Evolutionary conservation across 1,284 basidiomycete genomes (phyloP).

Genomic region (Entoloma clypeatum): DNA sequence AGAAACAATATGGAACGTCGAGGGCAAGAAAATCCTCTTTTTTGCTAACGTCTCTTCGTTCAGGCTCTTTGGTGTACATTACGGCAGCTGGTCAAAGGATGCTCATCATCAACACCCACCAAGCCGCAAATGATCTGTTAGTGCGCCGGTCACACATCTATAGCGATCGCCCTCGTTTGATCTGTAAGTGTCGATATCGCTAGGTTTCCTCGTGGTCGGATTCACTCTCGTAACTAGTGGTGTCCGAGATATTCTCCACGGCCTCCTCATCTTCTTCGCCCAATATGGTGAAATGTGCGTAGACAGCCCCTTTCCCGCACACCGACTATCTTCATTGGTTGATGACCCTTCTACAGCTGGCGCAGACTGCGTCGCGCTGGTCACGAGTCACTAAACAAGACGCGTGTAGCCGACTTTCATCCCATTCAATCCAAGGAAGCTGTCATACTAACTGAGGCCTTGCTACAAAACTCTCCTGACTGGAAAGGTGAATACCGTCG

Average conservation of each 20-base stretch:
- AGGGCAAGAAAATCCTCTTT: slow-evolving; percentile 1
- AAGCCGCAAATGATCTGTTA: slow-evolving; percentile 9
- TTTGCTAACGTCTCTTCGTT: neutral
- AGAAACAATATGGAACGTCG: no score
- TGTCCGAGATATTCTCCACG: slow-evolving; percentile 2
- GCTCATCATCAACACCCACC: slow-evolving; percentile 11
- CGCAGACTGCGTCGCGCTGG: slow-evolving; percentile 23
- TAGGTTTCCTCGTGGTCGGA: neutral
- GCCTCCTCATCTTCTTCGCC: slow-evolving; percentile 1
- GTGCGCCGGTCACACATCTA: slow-evolving; percentile 10
- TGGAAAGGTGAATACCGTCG: slow-evolving; percentile 18
- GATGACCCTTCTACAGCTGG: slow-evolving; percentile 17
- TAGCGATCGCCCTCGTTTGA: slow-evolving; percentile 3
- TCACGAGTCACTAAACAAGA: slow-evolving; percentile 22
- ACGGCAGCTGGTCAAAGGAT: slow-evolving; percentile 3
- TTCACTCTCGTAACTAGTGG: neutral
- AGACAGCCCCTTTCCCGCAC: neutral
- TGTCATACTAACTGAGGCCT: slow-evolving; percentile 14
- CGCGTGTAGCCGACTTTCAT: slow-evolving; percentile 17
- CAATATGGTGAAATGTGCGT: slow-evolving; percentile 4
- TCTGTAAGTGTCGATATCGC: slow-evolving; percentile 2
- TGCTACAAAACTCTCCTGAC: slow-evolving; percentile 14
- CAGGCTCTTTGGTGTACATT: slow-evolving; percentile 1
- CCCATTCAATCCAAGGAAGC: slow-evolving; percentile 21
- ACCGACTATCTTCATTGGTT: neutral